These are phyloP conservation scores for Bipolaris sorokiniana DNA, from an alignment of 2,329 filamentous ascomycete species.

Conservation along the genomic window DNA sequence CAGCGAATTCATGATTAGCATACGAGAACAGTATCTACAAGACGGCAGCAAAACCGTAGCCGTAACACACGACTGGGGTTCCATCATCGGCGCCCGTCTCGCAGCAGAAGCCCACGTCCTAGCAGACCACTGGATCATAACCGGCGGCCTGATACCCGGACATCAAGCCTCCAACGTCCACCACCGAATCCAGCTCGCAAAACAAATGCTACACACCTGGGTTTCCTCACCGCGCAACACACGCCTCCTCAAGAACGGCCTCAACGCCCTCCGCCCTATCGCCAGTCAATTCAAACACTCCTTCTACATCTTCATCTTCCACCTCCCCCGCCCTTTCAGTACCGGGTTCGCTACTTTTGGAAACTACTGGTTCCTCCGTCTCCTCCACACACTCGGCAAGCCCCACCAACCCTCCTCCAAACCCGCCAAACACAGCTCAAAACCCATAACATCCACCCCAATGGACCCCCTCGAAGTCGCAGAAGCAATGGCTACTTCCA, in stretches of 20 bases:
- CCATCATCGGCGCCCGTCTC: conserved; percentile 59
- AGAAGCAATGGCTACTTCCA: conserved; percentile 58
- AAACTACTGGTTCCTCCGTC: conserved; percentile 56
- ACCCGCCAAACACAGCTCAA: conserved; percentile 2
- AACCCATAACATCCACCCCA: neutral
- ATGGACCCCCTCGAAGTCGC: conserved; percentile 41
- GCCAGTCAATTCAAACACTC: conserved; percentile 57
- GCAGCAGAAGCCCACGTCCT: conserved; percentile 64
- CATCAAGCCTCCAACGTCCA: conserved; percentile 53
- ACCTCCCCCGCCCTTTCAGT: conserved; percentile 56
- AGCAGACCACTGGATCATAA: conserved; percentile 62
- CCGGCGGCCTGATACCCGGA: conserved; percentile 57
- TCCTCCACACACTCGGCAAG: conserved; percentile 50
- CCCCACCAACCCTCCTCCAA: conserved; percentile 23
- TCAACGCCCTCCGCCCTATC: conserved; percentile 55
- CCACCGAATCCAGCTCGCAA: conserved; percentile 51
- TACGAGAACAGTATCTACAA: conserved; percentile 54
- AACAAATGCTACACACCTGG: conserved; percentile 60
- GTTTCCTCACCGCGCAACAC: conserved; percentile 53
- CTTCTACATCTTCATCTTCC: conserved; percentile 63
- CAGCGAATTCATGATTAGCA: conserved; percentile 59
- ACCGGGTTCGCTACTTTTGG: conserved; percentile 56
- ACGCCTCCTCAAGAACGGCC: conserved; percentile 54
- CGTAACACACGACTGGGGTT: conserved; percentile 63
- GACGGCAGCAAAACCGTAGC: conserved; percentile 49